Evolutionary conservation across 2,329 filamentous ascomycete species (phyloP), one percentile per base, ranked within the genome.

Genomic region (Sporothrix pallida): DNA sequence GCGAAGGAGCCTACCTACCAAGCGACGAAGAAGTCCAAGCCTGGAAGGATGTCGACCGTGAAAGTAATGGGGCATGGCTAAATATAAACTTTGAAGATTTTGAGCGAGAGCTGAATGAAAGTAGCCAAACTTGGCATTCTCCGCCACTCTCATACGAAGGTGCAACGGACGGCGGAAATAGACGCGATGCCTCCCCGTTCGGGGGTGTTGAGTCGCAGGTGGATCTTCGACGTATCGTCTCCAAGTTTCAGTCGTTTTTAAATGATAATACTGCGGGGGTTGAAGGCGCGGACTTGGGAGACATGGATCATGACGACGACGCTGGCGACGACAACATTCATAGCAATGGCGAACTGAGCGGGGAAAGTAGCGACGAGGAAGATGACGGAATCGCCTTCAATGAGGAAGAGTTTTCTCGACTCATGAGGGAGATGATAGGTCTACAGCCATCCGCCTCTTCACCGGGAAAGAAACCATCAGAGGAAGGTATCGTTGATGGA

Each of bases 401-500:
- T 76, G 95, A 98, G 81, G 89, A 91, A 50, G 92, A 95, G 72
- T 97, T 98, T 77, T 87, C 92, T 9, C 88, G 85, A 71, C 94
- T 97, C 87, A 97, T 99, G 93, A 89, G 90, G 75, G 93, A 97
- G 79, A 95, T 97, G 91, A 95, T 96, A 91, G 93, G 93, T 0
- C 85, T 90, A 62, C 85, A 86, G 37, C 77, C 82, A 10, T 31
- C 73, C 0, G 44, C 44, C 17, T 23, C 23, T 52, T 17, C 62
- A 10, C 20, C 65, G 13, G n/a, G n/a, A 50, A 20, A 1, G n/a
- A 15, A 13, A 8, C 13, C 44, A 37, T 9, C 48, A 37, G 6
- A 8, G 9, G 12, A 67, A 46, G 20, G 20, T 26, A 20, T 48
- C 7, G 13, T 44, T 23, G 13, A 7, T 2, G 7, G 17, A 12